Conservation (phyloP, 140 eudicot genomes). For the Flaveria floridana region DNA sequence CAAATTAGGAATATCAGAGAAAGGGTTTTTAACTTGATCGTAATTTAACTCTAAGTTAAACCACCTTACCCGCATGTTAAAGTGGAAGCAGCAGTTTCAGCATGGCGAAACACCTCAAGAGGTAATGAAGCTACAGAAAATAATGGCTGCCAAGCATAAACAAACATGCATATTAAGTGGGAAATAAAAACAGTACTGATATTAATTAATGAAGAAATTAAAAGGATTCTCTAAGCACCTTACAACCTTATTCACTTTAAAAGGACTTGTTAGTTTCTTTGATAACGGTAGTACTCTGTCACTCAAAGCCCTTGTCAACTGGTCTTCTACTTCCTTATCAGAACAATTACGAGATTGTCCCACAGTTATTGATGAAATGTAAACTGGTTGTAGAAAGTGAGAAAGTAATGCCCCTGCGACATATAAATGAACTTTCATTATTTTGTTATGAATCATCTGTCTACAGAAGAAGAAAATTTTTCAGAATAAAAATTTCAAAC, state of each 20-base stretch:
- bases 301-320: constrained; percentile 66
- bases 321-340: constrained; percentile 46
- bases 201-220: constrained; percentile 20
- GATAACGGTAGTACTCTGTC: constrained; percentile 65
- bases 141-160: constrained; percentile 56
- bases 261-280: constrained; percentile 59
- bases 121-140: constrained; percentile 73
- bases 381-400: constrained; percentile 74
- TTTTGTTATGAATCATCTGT: constrained; percentile 5
- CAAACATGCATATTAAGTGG: constrained; percentile 27
- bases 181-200: constrained; percentile 4
- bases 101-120: constrained; percentile 83
- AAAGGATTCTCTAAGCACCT: constrained; percentile 43
- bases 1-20: background rate
- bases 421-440: constrained; percentile 16
- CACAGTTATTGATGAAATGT: constrained; percentile 75
- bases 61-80: constrained; percentile 75
- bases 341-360: constrained; percentile 59
- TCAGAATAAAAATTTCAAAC: background rate
- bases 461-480: background rate
- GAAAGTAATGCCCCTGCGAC: constrained; percentile 86
- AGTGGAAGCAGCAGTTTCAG: constrained; percentile 72
- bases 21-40: constrained; percentile 1
- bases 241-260: constrained; percentile 81
- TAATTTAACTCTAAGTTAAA: background rate